phyloP scores from a whole-genome alignment of 371 early-diverging fungal species.

The Mucor velutinosus region DNA sequence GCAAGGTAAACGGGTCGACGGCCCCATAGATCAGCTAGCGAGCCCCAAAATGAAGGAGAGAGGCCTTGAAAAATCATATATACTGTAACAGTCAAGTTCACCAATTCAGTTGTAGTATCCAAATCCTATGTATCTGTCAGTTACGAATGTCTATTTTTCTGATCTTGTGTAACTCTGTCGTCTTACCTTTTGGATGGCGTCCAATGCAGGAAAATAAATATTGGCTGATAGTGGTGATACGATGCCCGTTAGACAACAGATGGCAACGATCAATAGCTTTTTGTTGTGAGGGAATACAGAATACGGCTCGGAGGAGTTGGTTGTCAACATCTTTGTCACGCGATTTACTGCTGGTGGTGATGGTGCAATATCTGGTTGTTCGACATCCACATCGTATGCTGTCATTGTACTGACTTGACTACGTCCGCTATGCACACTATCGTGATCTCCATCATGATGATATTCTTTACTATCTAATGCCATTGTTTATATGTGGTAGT shows the following conservation, averaged over 20 bases:
- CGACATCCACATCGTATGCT: neutral
- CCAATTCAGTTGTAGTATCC: slow-evolving; percentile 19
- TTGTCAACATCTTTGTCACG: neutral
- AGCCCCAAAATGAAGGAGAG: slow-evolving; percentile 62
- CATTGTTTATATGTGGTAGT: neutral
- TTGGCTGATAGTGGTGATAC: slow-evolving; percentile 26
- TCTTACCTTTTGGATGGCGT: slow-evolving; percentile 18
- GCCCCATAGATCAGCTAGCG: slow-evolving; percentile 61
- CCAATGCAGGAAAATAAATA: slow-evolving; percentile 24
- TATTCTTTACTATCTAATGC: neutral
- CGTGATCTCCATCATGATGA: neutral
- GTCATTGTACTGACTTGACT: neutral
- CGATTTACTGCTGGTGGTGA: neutral
- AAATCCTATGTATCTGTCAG: slow-evolving; percentile 17
- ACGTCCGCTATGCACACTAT: neutral
- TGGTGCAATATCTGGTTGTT: neutral
- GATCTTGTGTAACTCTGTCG: neutral
- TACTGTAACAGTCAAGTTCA: slow-evolving; percentile 34
- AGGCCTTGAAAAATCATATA: slow-evolving; percentile 42
- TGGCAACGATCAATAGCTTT: neutral
- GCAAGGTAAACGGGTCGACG: slow-evolving; percentile 61
- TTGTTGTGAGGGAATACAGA: neutral
- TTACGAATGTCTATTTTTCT: neutral
- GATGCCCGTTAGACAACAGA: slow-evolving; percentile 11
- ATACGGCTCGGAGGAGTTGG: neutral